Evolutionary conservation across 768 basidiomycete genomes (phyloP), one percentile per base, ranked within the genome.

Genomic region (Amanita pallidorosea): DNA sequence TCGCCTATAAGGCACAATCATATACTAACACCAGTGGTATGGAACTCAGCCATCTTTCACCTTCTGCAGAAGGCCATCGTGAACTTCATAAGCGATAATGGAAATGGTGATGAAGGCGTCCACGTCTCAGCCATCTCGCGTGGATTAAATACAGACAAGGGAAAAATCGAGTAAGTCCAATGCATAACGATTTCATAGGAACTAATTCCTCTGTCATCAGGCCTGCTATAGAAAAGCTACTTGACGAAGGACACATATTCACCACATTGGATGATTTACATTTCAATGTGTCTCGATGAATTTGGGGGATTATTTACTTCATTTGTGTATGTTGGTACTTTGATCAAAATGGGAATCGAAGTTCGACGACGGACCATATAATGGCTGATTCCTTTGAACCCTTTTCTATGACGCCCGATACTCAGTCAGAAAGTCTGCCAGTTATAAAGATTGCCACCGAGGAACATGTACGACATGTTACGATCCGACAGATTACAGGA

Each of bases 181-280:
- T 20, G 33, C 11, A 23, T 12, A 22, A 34, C 27, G 15, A 27
- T 54, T 8, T 50, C 13, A 17, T 34, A 38, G 20, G 17, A 42
- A 23, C 15, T 50, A 27, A 18, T 43, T 25, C 17, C 42, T 33
- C 29, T 17, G 25, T 36, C 17, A 29, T 29, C 53, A 88, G 90
- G 60, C 70, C 76, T 40, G 86, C 86, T 5, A 67, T 94, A 56
- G 88, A 93, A 56, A 64, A 67, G 47, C 72, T 97, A 47, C 83
- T 90, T 74, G 81, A 85, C 47, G 83, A 87, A 0, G 93, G 93
- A 0, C 67, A 77, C 55, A 73, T 94, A 51, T 97, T 77, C 64
- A 84, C 79, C 49, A 89, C 45, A 25, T 15, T 46, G 18, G 52
- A 53, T 35, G 52, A 44, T 31, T 29, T 15, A 17, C 37, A 47